A percentile compares a stretch with the other conserved stretches of the same genome.
phyloP scores from a whole-genome alignment of 2,329 filamentous ascomycete species.

The Chaetothyriales sp. region DNA sequence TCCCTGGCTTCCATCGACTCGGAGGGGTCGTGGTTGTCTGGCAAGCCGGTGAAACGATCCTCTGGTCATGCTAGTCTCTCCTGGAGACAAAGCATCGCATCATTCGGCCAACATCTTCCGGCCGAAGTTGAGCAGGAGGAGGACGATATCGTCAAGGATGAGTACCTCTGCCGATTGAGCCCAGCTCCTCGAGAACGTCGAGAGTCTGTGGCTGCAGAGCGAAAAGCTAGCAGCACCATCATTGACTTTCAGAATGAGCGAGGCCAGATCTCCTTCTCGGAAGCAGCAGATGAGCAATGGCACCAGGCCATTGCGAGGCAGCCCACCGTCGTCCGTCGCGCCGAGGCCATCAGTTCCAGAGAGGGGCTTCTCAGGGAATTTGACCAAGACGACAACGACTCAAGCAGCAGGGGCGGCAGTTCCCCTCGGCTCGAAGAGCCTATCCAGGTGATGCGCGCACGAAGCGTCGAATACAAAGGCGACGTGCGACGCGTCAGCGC shows the following conservation, averaged over 20 bases:
- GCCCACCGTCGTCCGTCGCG: constrained; percentile 49
- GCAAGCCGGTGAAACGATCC: constrained; percentile 41
- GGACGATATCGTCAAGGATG: constrained; percentile 57
- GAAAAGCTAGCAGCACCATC: constrained; percentile 31
- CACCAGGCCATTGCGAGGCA: constrained; percentile 40
- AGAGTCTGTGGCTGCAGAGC: constrained; percentile 17
- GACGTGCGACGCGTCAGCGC: constrained; percentile 61
- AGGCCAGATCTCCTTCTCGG: constrained; percentile 15
- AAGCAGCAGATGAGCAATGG: constrained; percentile 28
- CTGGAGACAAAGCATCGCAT: constrained; percentile 30
- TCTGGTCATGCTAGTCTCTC: constrained; percentile 32
- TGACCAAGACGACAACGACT: constrained; percentile 8
- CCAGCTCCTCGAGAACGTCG: constrained; percentile 31
- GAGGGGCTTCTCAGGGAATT: constrained; percentile 38
- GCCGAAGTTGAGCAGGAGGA: constrained; percentile 21
- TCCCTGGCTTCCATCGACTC: constrained; percentile 91
- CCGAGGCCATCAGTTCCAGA: constrained; percentile 43
- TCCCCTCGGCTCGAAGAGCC: constrained; percentile 13
- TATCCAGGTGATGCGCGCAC: constrained; percentile 37
- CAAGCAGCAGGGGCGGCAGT: constrained; percentile 15
- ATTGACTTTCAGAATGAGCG: constrained; percentile 46
- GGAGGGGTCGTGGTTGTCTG: constrained; percentile 89
- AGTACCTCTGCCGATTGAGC: constrained; percentile 50
- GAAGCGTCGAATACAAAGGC: constrained; percentile 51
- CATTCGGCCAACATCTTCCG: constrained; percentile 22